Conservation (phyloP, 495 filamentous ascomycete species). For the Beverwykella pulmonaria region DNA sequence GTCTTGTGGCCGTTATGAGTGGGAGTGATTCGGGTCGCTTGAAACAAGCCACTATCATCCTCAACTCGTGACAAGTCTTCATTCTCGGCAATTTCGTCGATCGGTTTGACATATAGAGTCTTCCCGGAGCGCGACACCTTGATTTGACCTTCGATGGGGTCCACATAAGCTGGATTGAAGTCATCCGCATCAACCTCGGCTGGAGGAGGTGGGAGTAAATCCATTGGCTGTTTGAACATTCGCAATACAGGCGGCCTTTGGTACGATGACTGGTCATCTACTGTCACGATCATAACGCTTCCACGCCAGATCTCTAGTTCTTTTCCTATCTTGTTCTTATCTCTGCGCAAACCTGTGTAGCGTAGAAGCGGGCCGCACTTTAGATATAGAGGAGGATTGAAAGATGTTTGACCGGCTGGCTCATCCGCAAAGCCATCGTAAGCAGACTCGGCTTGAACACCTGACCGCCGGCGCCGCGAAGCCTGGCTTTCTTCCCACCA, state of each 20-base stretch:
- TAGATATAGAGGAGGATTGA: slow-evolving; percentile 80
- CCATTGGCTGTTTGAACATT: slow-evolving; percentile 83
- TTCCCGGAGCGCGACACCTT: slow-evolving; percentile 80
- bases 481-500: slow-evolving; percentile 44
- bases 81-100: slow-evolving; percentile 75
- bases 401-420: slow-evolving; percentile 56
- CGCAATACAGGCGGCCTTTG: slow-evolving; percentile 74
- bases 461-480: slow-evolving; percentile 28
- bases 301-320: slow-evolving; percentile 84
- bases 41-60: slow-evolving; percentile 80
- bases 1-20: slow-evolving; percentile 46
- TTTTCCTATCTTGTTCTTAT: slow-evolving; percentile 49
- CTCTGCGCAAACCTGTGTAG: slow-evolving; percentile 77
- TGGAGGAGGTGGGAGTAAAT: slow-evolving; percentile 81
- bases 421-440: slow-evolving; percentile 44
- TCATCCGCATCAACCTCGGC: slow-evolving; percentile 65
- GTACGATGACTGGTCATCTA: slow-evolving; percentile 78
- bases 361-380: slow-evolving; percentile 88
- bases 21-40: slow-evolving; percentile 51
- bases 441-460: slow-evolving; percentile 9
- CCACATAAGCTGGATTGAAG: slow-evolving; percentile 78
- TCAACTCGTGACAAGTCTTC: slow-evolving; percentile 75
- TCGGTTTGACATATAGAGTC: slow-evolving; percentile 79
- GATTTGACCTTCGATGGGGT: slow-evolving; percentile 82
- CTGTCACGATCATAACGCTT: slow-evolving; percentile 89